Evolutionary conservation across 108 stramenopile genomes (phyloP).

Genomic region (Schizochytrium sp.): DNA sequence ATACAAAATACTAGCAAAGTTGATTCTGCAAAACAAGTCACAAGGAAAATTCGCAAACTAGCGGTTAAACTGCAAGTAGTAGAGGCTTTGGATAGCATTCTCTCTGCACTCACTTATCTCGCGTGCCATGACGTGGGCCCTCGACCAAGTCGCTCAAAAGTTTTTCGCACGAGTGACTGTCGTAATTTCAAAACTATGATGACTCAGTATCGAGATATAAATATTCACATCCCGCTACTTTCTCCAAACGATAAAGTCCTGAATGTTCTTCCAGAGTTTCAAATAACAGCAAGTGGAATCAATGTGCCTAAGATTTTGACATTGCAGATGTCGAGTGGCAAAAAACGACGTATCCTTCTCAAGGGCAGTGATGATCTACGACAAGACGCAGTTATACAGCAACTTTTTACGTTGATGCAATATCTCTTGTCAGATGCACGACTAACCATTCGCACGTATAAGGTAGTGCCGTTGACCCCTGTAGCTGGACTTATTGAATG

Average conservation of each 20-base stretch:
- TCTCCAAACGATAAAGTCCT: background rate
- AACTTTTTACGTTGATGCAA: slow-evolving; percentile 93
- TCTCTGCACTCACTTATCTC: slow-evolving; percentile 48
- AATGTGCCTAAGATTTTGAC: slow-evolving; percentile 51
- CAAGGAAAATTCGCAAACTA: background rate
- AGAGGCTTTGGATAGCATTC: background rate
- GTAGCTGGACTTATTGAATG: slow-evolving; percentile 93
- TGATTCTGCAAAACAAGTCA: background rate
- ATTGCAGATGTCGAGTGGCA: background rate
- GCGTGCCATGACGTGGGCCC: background rate
- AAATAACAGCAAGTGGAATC: background rate
- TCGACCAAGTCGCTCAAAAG: background rate
- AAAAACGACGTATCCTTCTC: background rate
- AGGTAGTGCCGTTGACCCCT: slow-evolving; percentile 87
- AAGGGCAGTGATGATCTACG: slow-evolving; percentile 87
- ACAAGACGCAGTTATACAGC: slow-evolving; percentile 97
- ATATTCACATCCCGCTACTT: background rate
- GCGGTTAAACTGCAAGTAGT: background rate
- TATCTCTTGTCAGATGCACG: slow-evolving; percentile 75
- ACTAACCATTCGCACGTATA: slow-evolving; percentile 86
- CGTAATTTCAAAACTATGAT: background rate
- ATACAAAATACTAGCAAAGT: background rate
- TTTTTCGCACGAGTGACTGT: background rate
- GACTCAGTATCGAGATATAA: background rate
- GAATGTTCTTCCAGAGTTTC: background rate